Evolutionary conservation across 2,329 filamentous ascomycete species (phyloP).

Genomic region (Elsinoe arachidis): DNA sequence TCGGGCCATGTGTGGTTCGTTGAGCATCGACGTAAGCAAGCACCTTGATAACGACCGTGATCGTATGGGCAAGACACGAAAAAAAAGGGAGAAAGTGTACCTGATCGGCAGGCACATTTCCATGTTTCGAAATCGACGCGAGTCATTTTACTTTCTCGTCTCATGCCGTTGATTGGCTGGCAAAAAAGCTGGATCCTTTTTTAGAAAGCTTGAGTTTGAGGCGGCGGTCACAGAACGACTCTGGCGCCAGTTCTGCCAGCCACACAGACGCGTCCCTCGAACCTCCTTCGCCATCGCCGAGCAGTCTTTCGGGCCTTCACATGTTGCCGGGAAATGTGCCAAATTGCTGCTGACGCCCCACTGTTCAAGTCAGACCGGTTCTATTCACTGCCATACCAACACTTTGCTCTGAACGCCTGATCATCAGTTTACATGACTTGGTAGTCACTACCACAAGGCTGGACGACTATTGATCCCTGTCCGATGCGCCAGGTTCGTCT

Average conservation of each 20-base stretch:
- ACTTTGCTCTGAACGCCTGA: neutral
- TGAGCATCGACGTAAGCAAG: neutral
- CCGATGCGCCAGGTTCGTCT: no score
- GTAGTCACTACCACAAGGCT: neutral
- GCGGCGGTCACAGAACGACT: conserved; percentile 10
- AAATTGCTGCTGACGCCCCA: neutral
- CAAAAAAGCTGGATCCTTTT: neutral
- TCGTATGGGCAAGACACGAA: neutral
- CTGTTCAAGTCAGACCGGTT: neutral
- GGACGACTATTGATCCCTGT: neutral
- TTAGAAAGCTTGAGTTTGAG: conserved; percentile 8
- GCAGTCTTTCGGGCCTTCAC: neutral
- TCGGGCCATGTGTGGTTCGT: neutral
- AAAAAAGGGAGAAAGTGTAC: neutral
- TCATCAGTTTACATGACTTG: neutral
- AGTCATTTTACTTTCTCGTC: neutral
- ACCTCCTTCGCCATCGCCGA: no score
- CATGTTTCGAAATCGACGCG: conserved; percentile 7
- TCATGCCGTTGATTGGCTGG: neutral
- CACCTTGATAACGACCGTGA: neutral
- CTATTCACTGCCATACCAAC: neutral
- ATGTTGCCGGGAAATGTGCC: neutral
- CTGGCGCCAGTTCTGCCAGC: neutral
- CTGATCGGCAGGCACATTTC: conserved; percentile 9
- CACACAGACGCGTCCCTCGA: conserved; percentile 1